Percentiles rank a stretch among this genome's conserved stretches.
These are phyloP conservation scores for Pythium apleroticum DNA, from an alignment of 352 stramenopile genomes.

Conservation along the genomic window DNA sequence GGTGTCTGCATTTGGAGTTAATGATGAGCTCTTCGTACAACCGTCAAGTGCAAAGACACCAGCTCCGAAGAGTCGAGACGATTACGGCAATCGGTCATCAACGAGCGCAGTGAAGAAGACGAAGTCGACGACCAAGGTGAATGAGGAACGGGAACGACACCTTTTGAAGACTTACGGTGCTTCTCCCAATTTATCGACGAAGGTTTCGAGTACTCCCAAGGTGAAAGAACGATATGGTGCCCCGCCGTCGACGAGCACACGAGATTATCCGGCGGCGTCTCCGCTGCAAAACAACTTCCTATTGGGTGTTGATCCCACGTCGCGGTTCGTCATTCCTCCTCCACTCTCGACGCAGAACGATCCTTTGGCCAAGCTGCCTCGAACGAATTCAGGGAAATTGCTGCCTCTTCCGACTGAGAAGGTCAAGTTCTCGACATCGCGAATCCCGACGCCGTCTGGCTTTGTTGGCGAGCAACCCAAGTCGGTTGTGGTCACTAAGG, in stretches of 20 bases:
- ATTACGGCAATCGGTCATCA: conserved; percentile 29
- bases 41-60: conserved; percentile 36
- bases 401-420: conserved; percentile 18
- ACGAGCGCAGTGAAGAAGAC: conserved; percentile 8
- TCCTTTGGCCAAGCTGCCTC: neutral
- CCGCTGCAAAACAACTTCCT: conserved; percentile 27
- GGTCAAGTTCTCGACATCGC: conserved; percentile 25
- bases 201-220: neutral
- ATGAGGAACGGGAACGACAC: conserved; percentile 43
- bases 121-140: conserved; percentile 30
- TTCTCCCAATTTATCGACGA: conserved; percentile 15
- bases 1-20: conserved; percentile 41
- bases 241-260: conserved; percentile 14
- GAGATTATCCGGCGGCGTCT: conserved; percentile 11
- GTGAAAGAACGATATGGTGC: conserved; percentile 24
- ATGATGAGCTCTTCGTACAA: conserved; percentile 11
- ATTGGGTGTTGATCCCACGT: conserved; percentile 16
- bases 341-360: conserved; percentile 41
- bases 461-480: conserved; percentile 5
- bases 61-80: conserved; percentile 41
- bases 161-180: conserved; percentile 55
- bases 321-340: conserved; percentile 50
- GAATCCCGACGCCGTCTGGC: neutral
- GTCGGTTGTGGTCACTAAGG: conserved; percentile 21
- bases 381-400: conserved; percentile 19